Conservation (phyloP, 768 basidiomycete genomes). For the Cantharellus anzutake region DNA sequence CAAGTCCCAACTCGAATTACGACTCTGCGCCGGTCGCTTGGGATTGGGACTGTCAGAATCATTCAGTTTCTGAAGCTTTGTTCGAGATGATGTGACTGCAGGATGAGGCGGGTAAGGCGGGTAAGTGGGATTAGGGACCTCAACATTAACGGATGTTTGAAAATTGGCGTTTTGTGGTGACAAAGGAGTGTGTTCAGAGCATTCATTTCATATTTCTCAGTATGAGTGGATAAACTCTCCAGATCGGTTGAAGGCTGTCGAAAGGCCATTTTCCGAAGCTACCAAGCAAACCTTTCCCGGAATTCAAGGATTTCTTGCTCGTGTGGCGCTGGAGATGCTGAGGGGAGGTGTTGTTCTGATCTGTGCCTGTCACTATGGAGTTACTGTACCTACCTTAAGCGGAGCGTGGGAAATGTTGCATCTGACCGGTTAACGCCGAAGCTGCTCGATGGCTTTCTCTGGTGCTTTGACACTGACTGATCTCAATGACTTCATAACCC, state of each 20-base stretch:
- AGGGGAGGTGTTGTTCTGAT: not conserved
- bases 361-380: not conserved
- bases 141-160: not conserved
- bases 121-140: not conserved
- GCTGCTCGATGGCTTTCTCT: constrained; percentile 53
- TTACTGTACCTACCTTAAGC: not conserved
- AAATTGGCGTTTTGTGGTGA: not conserved
- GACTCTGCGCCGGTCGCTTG: not conserved
- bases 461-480: constrained; percentile 85
- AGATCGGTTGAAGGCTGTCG: too few species aligned
- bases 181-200: not conserved
- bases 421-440: not conserved
- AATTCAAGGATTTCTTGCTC: not conserved
- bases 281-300: not conserved
- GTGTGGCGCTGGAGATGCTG: not conserved
- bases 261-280: too few species aligned
- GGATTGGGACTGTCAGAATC: not conserved
- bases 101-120: not conserved
- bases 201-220: not conserved
- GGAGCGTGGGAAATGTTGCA: not conserved
- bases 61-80: not conserved
- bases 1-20: not conserved
- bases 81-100: not conserved
- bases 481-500: constrained; percentile 92
- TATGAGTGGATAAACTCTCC: too few species aligned